These are phyloP conservation scores for Fremontodendron californicum DNA, from an alignment of 345 rosid genomes.

Conservation along the genomic window DNA sequence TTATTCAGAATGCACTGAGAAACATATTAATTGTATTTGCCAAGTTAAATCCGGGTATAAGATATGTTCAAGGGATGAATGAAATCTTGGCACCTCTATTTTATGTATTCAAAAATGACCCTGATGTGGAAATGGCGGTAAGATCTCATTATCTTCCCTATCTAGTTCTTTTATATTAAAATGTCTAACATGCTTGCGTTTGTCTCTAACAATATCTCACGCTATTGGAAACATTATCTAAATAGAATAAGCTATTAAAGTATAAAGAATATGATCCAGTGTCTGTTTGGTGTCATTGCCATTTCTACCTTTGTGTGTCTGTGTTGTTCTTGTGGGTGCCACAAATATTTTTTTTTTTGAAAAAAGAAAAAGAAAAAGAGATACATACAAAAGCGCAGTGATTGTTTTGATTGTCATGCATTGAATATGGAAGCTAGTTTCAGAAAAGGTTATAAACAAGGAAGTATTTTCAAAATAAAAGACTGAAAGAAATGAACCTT, in stretches of 20 bases:
- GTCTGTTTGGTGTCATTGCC: neutral
- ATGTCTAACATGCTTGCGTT: constrained; percentile 1
- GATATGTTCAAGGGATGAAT: constrained; percentile 99
- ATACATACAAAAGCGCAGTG: neutral
- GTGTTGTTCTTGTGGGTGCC: neutral
- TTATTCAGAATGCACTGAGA: constrained; percentile 74
- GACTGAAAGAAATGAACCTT: neutral
- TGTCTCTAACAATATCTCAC: neutral
- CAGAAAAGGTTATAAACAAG: neutral
- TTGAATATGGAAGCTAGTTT: constrained; percentile 2
- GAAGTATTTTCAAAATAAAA: neutral
- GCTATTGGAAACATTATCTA: neutral
- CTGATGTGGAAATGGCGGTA: constrained; percentile 75
- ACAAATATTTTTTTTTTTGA: neutral
- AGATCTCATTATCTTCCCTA: constrained; percentile 14
- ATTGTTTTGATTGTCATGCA: neutral
- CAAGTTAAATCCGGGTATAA: constrained; percentile 93
- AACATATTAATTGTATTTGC: constrained; percentile 73
- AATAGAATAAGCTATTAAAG: neutral
- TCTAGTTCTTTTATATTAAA: neutral
- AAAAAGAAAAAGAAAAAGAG: neutral
- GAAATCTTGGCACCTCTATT: constrained; percentile 88
- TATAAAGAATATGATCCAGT: neutral
- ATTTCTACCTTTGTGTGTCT: neutral
- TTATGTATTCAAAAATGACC: constrained; percentile 80